Evolutionary conservation across 768 basidiomycete species (phyloP), one percentile per base, ranked within the genome.

Genomic region (Tephrocybe sp.): DNA sequence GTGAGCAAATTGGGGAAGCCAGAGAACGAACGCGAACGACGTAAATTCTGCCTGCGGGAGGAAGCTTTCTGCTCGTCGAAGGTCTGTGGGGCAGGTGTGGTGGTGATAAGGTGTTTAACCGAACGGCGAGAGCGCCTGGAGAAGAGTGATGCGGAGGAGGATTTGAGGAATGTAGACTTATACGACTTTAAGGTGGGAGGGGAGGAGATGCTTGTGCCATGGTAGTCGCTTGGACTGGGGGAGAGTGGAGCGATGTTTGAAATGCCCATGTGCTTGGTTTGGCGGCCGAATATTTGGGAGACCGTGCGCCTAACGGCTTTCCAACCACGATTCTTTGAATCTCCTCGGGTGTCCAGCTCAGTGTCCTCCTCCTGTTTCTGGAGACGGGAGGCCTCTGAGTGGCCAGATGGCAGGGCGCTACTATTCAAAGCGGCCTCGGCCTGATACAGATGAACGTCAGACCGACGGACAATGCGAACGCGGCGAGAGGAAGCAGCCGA

Each of bases 1-100:
- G 25, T 37, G 8, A 57, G 51, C 9, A 55, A 43, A 20, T 48
- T 50, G 4, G 58, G 48, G 45, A 57, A 59, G 1, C 51, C 60
- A 0, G 55, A 56, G 44, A 61, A 59, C 3, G 60, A 61, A 14
- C 53, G 53, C 0, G 60, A 57, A n/a, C 49, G 55, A 17, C 43
- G 55, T 21, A 61, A 36, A 15, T 47, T 47, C 11, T 51, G 36
- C 10, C 39, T 45, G 15, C 39, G 39, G 11, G 42, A 23, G 17
- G 47, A 25, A 3, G 18, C 49, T 45, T 51, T 42, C 6, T 51
- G 50, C 8, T 32, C 26, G 14, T 23, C 33, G 21, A 42, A 34
- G 37, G 32, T 8, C 45, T 50, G 45, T 20, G 55, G 24, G 3
- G 54, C 18, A 17, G 48, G 36, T 2, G 54, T 40, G 23, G 54